Percentiles rank a stretch among this genome's conserved stretches.
phyloP scores from a whole-genome alignment of 495 filamentous ascomycete genomes.

The Emericellopsis terricola region DNA sequence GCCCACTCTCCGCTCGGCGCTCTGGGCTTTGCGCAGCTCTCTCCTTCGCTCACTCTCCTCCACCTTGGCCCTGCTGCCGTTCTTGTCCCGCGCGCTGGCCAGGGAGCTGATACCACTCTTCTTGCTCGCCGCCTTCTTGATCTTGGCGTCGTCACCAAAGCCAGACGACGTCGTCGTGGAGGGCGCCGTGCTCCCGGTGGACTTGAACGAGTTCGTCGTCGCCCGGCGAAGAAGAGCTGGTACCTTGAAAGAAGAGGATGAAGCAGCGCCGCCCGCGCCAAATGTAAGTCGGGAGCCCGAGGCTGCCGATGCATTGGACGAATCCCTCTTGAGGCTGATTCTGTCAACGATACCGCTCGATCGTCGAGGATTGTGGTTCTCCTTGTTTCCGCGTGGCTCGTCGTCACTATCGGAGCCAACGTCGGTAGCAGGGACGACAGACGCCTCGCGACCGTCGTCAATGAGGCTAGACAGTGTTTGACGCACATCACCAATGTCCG shows the following conservation, averaged over 20 bases:
- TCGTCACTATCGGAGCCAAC: conserved; percentile 22
- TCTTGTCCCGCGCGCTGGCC: conserved; percentile 40
- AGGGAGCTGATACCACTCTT: conserved; percentile 57
- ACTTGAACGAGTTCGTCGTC: conserved; percentile 40
- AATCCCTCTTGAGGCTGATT: conserved; percentile 53
- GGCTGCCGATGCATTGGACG: conserved; percentile 24
- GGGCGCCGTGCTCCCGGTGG: conserved; percentile 9
- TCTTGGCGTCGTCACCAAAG: conserved; percentile 27
- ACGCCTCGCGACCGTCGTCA: conserved; percentile 36
- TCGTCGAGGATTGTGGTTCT: conserved; percentile 29
- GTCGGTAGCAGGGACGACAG: conserved; percentile 26
- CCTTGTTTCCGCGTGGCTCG: conserved; percentile 18
- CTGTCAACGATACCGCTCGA: conserved; percentile 57
- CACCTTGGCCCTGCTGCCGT: conserved; percentile 32
- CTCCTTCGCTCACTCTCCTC: conserved; percentile 43
- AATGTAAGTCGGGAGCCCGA: conserved; percentile 44
- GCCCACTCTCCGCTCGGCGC: conserved; percentile 29
- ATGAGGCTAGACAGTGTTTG: conserved; percentile 66
- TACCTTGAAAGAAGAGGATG: conserved; percentile 41
- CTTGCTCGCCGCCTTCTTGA: conserved; percentile 51
- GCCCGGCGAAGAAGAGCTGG: conserved; percentile 65
- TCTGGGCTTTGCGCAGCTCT: conserved; percentile 50
- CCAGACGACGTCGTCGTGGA: conserved; percentile 17
- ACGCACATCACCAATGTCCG: conserved; percentile 59
- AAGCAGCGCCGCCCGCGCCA: conserved; percentile 11